Conservation (phyloP, 192 early-diverging fungal species). For the Coemansia sp. region DNA sequence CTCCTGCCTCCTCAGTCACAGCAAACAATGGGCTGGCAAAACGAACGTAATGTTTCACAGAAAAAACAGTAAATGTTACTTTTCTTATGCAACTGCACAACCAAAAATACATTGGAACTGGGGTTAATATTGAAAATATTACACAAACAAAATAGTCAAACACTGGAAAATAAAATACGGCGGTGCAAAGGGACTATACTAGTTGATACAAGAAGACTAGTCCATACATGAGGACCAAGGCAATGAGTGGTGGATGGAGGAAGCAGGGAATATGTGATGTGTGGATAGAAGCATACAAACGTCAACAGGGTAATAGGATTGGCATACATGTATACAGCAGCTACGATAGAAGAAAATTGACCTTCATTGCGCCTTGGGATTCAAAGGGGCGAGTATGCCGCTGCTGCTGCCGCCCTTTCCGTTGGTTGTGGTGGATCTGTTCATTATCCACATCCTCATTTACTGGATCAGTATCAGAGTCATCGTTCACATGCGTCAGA, state of each 20-base stretch:
- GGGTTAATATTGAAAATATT: too few species aligned
- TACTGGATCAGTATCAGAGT: conserved; percentile 5
- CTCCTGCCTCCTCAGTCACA: too few species aligned
- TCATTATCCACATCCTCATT: neutral
- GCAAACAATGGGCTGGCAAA: too few species aligned
- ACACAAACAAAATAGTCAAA: neutral
- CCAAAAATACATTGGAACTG: conserved; percentile 1
- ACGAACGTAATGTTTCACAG: too few species aligned
- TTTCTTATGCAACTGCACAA: neutral
- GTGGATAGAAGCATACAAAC: too few species aligned
- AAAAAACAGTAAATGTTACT: too few species aligned
- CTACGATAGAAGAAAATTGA: conserved; percentile 37
- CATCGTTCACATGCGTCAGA: conserved; percentile 10
- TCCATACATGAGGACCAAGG: neutral
- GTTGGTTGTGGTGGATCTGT: neutral
- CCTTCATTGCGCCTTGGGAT: conserved; percentile 27
- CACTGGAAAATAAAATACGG: too few species aligned
- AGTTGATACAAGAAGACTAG: conserved; percentile 4
- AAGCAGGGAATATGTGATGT: neutral
- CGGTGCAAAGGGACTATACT: neutral
- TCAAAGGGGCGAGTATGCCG: neutral
- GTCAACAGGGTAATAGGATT: neutral
- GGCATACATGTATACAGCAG: neutral
- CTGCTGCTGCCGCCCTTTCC: too few species aligned
- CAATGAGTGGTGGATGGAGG: neutral